A percentile compares a stretch with the other conserved stretches of the same genome.
These are phyloP conservation scores for Scytalidium sp. DNA, from an alignment of 2,329 filamentous ascomycete genomes.

Conservation along the genomic window DNA sequence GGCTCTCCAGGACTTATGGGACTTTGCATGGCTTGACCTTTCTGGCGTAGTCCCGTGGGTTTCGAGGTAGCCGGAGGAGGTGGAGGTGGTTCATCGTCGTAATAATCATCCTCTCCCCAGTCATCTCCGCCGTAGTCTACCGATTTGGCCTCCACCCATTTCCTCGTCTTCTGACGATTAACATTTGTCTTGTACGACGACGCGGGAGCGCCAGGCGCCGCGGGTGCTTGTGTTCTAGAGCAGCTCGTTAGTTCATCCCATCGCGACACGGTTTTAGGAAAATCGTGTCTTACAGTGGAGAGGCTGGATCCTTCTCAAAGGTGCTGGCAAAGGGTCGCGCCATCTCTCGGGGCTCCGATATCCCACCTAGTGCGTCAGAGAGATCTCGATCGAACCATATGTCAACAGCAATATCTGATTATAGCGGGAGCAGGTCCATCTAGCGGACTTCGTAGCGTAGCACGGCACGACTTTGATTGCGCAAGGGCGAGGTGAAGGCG, in stretches of 20 bases:
- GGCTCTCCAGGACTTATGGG: conserved; percentile 9
- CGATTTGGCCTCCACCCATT: conserved; percentile 89
- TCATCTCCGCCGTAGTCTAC: conserved; percentile 90
- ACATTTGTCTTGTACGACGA: conserved; percentile 74
- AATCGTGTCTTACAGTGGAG: conserved; percentile 20
- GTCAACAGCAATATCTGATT: not conserved
- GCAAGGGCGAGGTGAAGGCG: not conserved
- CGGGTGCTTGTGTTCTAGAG: conserved; percentile 15
- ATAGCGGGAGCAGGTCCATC: not conserved
- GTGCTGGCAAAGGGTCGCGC: conserved; percentile 26
- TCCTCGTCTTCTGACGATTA: conserved; percentile 84
- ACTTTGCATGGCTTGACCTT: conserved; percentile 28
- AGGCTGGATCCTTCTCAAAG: conserved; percentile 21
- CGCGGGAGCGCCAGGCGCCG: conserved; percentile 17
- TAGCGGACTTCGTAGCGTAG: not conserved
- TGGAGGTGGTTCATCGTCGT: conserved; percentile 44
- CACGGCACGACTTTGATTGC: not conserved
- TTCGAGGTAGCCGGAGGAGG: conserved; percentile 35
- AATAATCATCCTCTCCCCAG: conserved; percentile 76
- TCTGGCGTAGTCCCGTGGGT: conserved; percentile 40
- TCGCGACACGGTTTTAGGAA: not conserved
- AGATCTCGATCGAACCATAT: not conserved
- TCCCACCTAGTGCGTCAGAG: not conserved
- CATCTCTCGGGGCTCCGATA: conserved; percentile 15
- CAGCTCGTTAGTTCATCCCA: not conserved